These are phyloP conservation scores for Tricholoma sp. DNA, from an alignment of 768 basidiomycete species.

Conservation along the genomic window DNA sequence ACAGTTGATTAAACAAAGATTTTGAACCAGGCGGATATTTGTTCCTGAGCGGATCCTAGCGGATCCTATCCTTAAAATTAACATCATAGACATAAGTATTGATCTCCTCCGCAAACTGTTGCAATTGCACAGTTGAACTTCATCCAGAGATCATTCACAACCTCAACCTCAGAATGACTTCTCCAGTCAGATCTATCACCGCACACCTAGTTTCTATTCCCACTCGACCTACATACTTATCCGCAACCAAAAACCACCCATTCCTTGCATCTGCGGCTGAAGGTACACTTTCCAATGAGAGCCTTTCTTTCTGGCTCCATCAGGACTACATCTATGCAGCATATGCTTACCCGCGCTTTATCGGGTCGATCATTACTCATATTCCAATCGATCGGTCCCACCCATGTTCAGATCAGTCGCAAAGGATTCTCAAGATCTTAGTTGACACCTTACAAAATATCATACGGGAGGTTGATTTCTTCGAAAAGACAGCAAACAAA, in stretches of 20 bases:
- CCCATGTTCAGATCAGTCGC: slow-evolving; percentile 27
- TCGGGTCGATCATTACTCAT: slow-evolving; percentile 57
- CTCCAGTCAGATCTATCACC: background rate
- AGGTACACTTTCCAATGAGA: slow-evolving; percentile 39
- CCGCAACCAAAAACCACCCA: slow-evolving; percentile 43
- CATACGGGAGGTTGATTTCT: slow-evolving; percentile 54
- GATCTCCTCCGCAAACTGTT: too few species aligned
- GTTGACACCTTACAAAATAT: slow-evolving; percentile 53
- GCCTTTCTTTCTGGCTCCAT: slow-evolving; percentile 59
- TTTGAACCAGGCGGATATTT: too few species aligned
- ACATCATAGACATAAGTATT: too few species aligned
- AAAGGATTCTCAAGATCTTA: slow-evolving; percentile 42
- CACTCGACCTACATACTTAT: slow-evolving; percentile 33
- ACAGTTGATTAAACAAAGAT: too few species aligned
- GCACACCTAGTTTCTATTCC: slow-evolving; percentile 31
- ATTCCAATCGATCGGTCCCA: slow-evolving; percentile 45
- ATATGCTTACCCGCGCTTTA: slow-evolving; percentile 69
- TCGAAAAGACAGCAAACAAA: slow-evolving; percentile 42
- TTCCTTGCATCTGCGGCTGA: slow-evolving; percentile 59
- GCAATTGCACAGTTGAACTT: too few species aligned
- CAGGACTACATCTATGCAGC: slow-evolving; percentile 75
- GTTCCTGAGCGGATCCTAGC: too few species aligned
- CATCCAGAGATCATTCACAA: too few species aligned
- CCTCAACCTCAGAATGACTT: background rate
- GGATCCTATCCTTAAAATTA: too few species aligned